Evolutionary conservation across 2,329 filamentous ascomycete genomes (phyloP).

Genomic region (Clarireedia homoeocarpa): DNA sequence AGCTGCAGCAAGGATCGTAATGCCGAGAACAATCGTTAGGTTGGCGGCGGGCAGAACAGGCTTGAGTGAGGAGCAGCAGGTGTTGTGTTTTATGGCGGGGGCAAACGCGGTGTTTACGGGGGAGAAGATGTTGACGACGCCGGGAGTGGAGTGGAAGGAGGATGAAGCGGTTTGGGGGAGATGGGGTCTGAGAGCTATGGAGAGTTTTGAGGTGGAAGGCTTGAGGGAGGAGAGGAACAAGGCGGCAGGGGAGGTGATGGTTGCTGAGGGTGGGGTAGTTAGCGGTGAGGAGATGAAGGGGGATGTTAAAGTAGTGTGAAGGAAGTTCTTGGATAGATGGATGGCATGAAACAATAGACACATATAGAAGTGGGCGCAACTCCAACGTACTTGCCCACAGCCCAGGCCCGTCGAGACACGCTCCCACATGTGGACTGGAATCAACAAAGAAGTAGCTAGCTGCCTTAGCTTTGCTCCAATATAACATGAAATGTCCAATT

Average conservation of each 20-base stretch:
- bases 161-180: slow-evolving; percentile 75
- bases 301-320: neutral
- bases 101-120: slow-evolving; percentile 94
- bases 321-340: too few species aligned
- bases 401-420: too few species aligned
- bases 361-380: too few species aligned
- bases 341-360: too few species aligned
- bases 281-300: neutral
- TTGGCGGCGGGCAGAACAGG: slow-evolving; percentile 78
- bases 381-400: too few species aligned
- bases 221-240: slow-evolving; percentile 2
- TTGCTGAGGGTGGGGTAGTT: neutral
- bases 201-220: slow-evolving; percentile 29
- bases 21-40: slow-evolving; percentile 80
- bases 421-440: too few species aligned
- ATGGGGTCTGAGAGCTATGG: slow-evolving; percentile 78
- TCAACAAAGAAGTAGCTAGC: too few species aligned
- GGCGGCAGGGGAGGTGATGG: neutral
- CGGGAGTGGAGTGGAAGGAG: slow-evolving; percentile 86
- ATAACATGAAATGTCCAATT: too few species aligned
- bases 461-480: too few species aligned
- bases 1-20: slow-evolving; percentile 72
- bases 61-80: slow-evolving; percentile 82
- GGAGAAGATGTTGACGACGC: slow-evolving; percentile 92
- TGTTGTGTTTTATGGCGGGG: slow-evolving; percentile 81